phyloP scores from a whole-genome alignment of 73 alveolate species.

The Blepharisma stoltei region DNA sequence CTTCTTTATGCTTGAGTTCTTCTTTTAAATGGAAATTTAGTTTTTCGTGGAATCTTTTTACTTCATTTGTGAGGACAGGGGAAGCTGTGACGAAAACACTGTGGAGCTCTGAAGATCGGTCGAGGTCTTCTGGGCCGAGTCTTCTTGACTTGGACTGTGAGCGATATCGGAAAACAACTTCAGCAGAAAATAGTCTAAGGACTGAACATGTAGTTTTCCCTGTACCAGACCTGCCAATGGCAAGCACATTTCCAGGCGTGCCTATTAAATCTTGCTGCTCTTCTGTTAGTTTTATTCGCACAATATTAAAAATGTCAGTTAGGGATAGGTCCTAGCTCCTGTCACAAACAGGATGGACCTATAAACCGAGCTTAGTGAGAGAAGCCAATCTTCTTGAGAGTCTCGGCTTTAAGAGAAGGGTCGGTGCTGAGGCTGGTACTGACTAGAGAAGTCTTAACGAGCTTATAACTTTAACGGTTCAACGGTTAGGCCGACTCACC shows the following conservation, averaged over 20 bases:
- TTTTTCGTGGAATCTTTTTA: conserved; percentile 66
- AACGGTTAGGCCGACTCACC: no score
- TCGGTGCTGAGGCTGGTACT: no score
- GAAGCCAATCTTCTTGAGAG: no score
- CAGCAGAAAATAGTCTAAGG: conserved; percentile 51
- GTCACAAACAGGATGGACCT: no score
- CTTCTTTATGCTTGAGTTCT: conserved; percentile 47
- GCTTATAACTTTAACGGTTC: no score
- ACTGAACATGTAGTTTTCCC: conserved; percentile 71
- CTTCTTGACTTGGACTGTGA: not conserved
- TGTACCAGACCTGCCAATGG: conserved; percentile 75
- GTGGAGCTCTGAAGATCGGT: conserved; percentile 47
- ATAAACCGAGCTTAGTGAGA: no score
- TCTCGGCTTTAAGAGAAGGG: no score
- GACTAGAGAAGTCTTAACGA: no score
- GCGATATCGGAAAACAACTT: conserved; percentile 40
- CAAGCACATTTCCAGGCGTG: conserved; percentile 43
- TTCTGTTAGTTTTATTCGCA: conserved; percentile 43
- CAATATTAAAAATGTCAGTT: no score
- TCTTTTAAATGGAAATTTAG: conserved; percentile 48
- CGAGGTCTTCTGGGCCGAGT: conserved; percentile 42
- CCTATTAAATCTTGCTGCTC: conserved; percentile 45
- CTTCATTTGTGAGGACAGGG: conserved; percentile 86
- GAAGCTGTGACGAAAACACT: conserved; percentile 77
- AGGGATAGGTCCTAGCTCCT: no score